These are phyloP conservation scores for Encephalitozoon cuniculi DNA, from an alignment of 371 early-diverging fungal genomes.

Conservation along the genomic window DNA sequence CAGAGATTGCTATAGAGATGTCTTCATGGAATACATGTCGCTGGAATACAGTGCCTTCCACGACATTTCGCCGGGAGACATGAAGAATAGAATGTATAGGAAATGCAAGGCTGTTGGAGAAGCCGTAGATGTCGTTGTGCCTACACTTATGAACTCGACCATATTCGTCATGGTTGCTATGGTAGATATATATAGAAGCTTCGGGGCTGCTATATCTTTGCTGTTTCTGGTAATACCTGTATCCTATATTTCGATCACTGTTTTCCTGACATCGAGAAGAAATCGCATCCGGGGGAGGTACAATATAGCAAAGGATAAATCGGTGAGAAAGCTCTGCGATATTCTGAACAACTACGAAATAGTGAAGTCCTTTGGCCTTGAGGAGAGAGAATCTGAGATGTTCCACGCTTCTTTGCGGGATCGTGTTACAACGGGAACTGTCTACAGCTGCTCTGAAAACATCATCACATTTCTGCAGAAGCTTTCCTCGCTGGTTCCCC, in stretches of 20 bases:
- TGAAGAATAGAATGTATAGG: constrained; percentile 34
- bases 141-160: constrained; percentile 9
- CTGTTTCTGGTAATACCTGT: constrained; percentile 27
- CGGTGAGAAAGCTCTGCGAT: constrained; percentile 17
- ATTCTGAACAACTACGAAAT: constrained; percentile 51
- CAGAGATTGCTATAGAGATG: constrained; percentile 15
- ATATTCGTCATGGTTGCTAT: constrained; percentile 15
- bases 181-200: neutral
- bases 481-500: constrained; percentile 18
- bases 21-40: constrained; percentile 33
- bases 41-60: constrained; percentile 34
- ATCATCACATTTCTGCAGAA: neutral
- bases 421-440: neutral
- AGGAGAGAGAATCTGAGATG: constrained; percentile 29
- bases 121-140: constrained; percentile 24
- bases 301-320: constrained; percentile 23
- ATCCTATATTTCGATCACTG: constrained; percentile 15
- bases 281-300: constrained; percentile 32
- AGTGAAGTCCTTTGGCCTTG: constrained; percentile 51
- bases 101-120: constrained; percentile 41
- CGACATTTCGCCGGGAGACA: constrained; percentile 35
- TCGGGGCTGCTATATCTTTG: neutral
- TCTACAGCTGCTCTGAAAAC: neutral
- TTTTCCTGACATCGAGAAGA: constrained; percentile 29
- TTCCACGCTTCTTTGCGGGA: constrained; percentile 24